A percentile compares a stretch with the other conserved stretches of the same genome.
Conservation (phyloP, 2,329 filamentous ascomycete species). For the Xylariaceae sp. region DNA sequence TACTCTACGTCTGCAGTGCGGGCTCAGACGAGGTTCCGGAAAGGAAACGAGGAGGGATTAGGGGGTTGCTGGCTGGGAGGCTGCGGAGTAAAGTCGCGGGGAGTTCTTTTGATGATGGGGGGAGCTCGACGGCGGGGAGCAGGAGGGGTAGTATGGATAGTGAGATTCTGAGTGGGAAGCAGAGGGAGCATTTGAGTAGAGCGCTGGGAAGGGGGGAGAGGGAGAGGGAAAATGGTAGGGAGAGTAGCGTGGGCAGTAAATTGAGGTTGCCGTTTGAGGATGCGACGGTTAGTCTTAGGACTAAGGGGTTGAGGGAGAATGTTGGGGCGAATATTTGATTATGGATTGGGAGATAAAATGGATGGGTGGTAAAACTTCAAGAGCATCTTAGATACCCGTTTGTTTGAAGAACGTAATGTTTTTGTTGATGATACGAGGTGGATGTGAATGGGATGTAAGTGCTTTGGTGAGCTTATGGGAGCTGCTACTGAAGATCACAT, state of each 20-base stretch:
- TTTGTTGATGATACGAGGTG: too few relatives aligned
- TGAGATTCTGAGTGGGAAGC: slow-evolving; percentile 31
- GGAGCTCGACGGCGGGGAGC: slow-evolving; percentile 37
- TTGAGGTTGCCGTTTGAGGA: slow-evolving; percentile 45
- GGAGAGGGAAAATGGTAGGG: slow-evolving; percentile 4
- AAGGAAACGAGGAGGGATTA: slow-evolving; percentile 59
- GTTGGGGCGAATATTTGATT: slow-evolving; percentile 31
- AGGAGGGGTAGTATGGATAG: slow-evolving; percentile 33
- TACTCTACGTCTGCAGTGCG: slow-evolving; percentile 85
- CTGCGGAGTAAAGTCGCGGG: slow-evolving; percentile 35
- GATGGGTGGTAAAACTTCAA: too few relatives aligned
- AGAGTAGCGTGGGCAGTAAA: slow-evolving; percentile 11
- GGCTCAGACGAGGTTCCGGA: slow-evolving; percentile 64
- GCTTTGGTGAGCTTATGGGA: too few relatives aligned
- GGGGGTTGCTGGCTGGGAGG: slow-evolving; percentile 54
- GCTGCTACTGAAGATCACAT: too few relatives aligned
- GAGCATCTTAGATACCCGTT: too few relatives aligned
- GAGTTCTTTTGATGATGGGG: slow-evolving; percentile 34
- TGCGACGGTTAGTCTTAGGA: slow-evolving; percentile 51
- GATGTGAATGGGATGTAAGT: too few relatives aligned
- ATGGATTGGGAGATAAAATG: too few relatives aligned
- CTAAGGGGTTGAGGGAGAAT: slow-evolving; percentile 55
- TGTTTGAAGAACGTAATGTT: too few relatives aligned
- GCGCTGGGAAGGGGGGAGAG: slow-evolving; percentile 29
- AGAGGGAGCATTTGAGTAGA: slow-evolving; percentile 41